Percentiles rank a stretch among this genome's conserved stretches.
Conservation (phyloP, 2,329 filamentous ascomycete genomes). For the Periconia sp. region DNA sequence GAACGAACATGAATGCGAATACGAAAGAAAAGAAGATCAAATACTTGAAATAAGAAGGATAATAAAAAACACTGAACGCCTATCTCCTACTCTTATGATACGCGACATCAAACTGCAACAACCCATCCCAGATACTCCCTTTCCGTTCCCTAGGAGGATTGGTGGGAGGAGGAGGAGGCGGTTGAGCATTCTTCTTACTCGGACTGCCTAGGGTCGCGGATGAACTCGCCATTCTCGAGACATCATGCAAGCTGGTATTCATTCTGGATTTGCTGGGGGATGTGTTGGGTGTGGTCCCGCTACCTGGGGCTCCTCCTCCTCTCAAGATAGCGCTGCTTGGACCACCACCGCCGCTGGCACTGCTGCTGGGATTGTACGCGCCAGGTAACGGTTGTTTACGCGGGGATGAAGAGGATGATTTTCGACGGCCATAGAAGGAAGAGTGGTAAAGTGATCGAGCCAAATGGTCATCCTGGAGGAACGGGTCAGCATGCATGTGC, state of each 20-base stretch:
- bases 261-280: conserved; percentile 20
- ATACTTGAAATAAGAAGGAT: not conserved
- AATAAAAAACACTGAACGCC: not conserved
- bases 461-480: not conserved
- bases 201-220: conserved; percentile 11
- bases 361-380: conserved; percentile 5
- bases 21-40: not conserved
- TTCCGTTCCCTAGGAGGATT: conserved; percentile 15
- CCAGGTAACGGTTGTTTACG: conserved; percentile 15
- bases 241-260: conserved; percentile 17
- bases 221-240: conserved; percentile 15
- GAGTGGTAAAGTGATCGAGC: not conserved
- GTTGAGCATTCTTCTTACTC: conserved; percentile 14
- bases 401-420: conserved; percentile 9
- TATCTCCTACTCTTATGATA: conserved; percentile 40
- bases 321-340: conserved; percentile 7
- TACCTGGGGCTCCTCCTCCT: too few relatives aligned
- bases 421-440: conserved; percentile 7
- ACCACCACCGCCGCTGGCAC: conserved; percentile 1
- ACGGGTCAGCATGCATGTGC: not conserved
- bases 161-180: not conserved
- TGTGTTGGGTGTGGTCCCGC: conserved; percentile 6
- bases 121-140: conserved; percentile 41
- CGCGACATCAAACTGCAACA: conserved; percentile 44
- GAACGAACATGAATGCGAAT: not conserved